Evolutionary conservation across 2,329 filamentous ascomycete species (phyloP), one percentile per base, ranked within the genome.

Genomic region (Penicillium thymicola): DNA sequence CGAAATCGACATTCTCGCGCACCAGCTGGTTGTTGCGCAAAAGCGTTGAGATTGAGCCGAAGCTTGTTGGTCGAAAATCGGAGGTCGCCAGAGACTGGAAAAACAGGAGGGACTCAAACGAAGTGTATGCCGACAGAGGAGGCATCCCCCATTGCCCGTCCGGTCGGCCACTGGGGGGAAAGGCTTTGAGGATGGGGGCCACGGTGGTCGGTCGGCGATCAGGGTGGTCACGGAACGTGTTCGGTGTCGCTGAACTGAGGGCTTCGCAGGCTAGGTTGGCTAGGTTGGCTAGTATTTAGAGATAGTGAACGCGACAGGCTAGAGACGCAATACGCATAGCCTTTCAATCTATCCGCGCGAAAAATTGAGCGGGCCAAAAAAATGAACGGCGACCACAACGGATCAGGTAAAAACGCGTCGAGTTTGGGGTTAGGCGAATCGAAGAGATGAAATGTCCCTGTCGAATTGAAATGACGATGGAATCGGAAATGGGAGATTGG

Each of bases 81-180:
- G 89, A 82, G 65, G 80, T 79, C 64, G 86, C 82, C 62, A 95
- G 82, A 59, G 87, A 88, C 76, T 93, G 90, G 78, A 94, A 93
- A 69, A 96, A 83, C 64, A 94, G 84, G 60, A 95, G 82, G 70
- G 88, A 89, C 82, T 96, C 92, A 79, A 95, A 89, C 66, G 88
- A 85, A 71, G 90, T 93, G 77, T 94, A 92, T 69, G 82, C 80
- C 70, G 85, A 81, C 75, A 80, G 70, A 73, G 79, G 79, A 77
- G 79, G 81, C 82, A 85, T 85, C 73, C 79, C 80, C 74, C 74
- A 76, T 76, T 72, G 70, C 70, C 71, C 66, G 69, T 68, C 66
- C 59, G 62, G 62, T 66, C 67, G 72, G 72, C 72, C 68, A 69
- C 70, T 69, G 67, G 71, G 68, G 65, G 69, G 59, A 53, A 63